Conservation (phyloP, 192 early-diverging fungal species). For the Coemansia sp. region DNA sequence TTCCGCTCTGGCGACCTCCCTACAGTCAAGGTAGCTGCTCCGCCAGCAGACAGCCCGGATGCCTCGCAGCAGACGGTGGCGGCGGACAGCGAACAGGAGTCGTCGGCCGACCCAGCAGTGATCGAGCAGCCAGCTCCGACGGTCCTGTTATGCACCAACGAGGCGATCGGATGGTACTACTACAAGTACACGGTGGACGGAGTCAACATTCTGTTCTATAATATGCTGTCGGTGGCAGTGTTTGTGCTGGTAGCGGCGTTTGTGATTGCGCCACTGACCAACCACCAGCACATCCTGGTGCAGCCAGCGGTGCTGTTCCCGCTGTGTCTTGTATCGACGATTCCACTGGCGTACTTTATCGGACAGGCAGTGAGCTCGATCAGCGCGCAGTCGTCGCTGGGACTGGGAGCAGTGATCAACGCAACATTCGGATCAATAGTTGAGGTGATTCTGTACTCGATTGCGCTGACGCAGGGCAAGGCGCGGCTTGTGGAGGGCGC, state of each 20-base stretch:
- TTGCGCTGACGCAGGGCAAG: constrained; percentile 88
- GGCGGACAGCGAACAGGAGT: neutral
- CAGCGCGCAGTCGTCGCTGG: constrained; percentile 90
- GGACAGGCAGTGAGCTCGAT: constrained; percentile 97
- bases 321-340: constrained; percentile 73
- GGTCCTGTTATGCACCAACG: constrained; percentile 84
- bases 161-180: constrained; percentile 89
- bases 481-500: constrained; percentile 84
- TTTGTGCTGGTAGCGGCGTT: constrained; percentile 85
- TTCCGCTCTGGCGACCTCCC: constrained; percentile 64
- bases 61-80: neutral
- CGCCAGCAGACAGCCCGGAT: constrained; percentile 4
- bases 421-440: constrained; percentile 97
- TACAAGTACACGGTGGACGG: constrained; percentile 97
- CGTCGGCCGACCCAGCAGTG: neutral
- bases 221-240: constrained; percentile 78
- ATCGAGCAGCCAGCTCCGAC: constrained; percentile 49
- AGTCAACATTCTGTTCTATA: constrained; percentile 96
- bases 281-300: constrained; percentile 57
- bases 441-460: constrained; percentile 90
- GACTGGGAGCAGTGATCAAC: constrained; percentile 93
- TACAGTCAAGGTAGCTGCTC: constrained; percentile 40
- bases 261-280: constrained; percentile 59
- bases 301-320: constrained; percentile 67
- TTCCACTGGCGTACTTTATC: constrained; percentile 95